A percentile compares a stretch with the other conserved stretches of the same genome.
Evolutionary conservation across 768 basidiomycete genomes (phyloP).

Genomic region (Tulasnella sp.): DNA sequence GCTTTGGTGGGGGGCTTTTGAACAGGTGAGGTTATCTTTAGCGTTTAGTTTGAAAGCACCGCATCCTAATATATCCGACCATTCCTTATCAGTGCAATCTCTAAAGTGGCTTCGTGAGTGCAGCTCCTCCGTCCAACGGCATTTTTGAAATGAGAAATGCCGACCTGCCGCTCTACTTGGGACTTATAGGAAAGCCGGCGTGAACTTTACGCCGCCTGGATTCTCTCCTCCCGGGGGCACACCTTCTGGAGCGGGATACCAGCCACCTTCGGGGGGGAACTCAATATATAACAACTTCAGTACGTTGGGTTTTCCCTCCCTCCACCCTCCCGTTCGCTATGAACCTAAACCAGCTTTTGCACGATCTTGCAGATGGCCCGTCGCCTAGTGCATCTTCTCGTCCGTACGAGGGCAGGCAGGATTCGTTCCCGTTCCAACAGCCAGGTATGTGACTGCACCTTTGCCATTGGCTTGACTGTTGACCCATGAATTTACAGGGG

Average conservation of each 20-base stretch:
- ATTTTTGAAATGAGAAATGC: not conserved
- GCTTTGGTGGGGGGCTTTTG: not conserved
- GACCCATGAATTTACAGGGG: conserved; percentile 4
- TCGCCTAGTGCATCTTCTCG: not conserved
- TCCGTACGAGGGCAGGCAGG: not conserved
- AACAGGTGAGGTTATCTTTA: not conserved
- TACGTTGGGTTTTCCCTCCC: not conserved
- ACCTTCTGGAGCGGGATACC: not conserved
- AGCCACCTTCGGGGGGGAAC: not conserved
- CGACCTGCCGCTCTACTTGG: not conserved
- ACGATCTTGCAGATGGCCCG: not conserved
- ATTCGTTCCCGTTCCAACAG: conserved; percentile 6
- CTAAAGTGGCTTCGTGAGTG: not conserved
- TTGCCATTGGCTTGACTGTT: not conserved
- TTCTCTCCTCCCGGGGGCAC: not conserved
- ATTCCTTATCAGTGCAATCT: not conserved
- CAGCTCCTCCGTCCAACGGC: not conserved
- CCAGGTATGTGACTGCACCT: conserved; percentile 8
- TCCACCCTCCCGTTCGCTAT: not conserved
- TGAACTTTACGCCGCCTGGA: not conserved
- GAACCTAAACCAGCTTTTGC: not conserved
- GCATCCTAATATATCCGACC: not conserved
- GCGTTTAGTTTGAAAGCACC: not conserved
- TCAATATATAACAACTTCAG: conserved; percentile 1
- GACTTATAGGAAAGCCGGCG: not conserved